phyloP scores from a whole-genome alignment of 805 yeast genomes.

The Yarrowia sp. region DNA sequence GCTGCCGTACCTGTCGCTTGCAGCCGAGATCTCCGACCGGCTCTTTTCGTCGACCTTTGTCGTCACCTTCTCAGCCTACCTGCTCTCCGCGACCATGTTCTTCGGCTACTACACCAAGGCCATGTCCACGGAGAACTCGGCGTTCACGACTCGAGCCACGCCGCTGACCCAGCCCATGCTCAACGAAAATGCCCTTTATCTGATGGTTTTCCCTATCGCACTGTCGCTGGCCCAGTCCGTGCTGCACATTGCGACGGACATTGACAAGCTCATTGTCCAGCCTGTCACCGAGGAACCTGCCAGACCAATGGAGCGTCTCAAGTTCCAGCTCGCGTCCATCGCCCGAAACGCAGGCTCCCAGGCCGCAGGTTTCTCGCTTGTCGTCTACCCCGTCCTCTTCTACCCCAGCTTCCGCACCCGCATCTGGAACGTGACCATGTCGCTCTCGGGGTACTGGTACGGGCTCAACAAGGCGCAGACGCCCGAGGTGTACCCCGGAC shows the following conservation, averaged over 20 bases:
- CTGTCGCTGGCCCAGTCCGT: neutral
- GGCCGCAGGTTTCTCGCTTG: conserved; percentile 19
- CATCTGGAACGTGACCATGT: conserved; percentile 30
- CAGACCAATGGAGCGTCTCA: conserved; percentile 4
- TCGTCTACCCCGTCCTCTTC: conserved; percentile 29
- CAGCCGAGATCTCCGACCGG: conserved; percentile 13
- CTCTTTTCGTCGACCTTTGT: conserved; percentile 15
- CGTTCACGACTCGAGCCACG: neutral
- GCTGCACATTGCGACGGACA: conserved; percentile 4
- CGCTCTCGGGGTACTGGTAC: conserved; percentile 26
- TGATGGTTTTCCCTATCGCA: conserved; percentile 19
- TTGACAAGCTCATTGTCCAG: conserved; percentile 16
- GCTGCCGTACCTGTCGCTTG: conserved; percentile 27
- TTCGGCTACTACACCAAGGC: conserved; percentile 11
- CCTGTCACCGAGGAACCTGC: conserved; percentile 1
- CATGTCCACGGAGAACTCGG: conserved; percentile 16
- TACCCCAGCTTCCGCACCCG: conserved; percentile 29
- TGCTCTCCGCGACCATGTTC: conserved; percentile 8
- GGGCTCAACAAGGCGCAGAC: conserved; percentile 29
- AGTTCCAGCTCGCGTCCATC: neutral
- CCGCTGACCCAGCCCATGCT: conserved; percentile 24
- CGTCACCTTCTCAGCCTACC: neutral
- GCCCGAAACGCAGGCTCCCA: neutral
- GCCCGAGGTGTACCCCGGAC: conserved; percentile 30
- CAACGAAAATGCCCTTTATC: conserved; percentile 2